phyloP scores from a whole-genome alignment of 2,329 filamentous ascomycete genomes.

The Trichoderma koningiopsis region DNA sequence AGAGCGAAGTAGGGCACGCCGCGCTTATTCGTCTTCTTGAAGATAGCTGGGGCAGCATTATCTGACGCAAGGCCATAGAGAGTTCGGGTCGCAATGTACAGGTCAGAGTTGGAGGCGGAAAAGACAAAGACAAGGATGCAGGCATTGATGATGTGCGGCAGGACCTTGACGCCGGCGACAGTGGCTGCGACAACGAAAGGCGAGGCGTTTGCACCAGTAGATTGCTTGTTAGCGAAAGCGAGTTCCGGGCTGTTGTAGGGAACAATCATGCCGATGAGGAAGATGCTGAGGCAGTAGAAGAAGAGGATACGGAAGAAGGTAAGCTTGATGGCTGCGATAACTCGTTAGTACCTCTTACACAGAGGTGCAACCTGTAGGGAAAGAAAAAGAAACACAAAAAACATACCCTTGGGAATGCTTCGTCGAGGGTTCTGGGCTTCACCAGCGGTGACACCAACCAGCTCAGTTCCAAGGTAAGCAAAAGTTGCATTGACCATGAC shows the following conservation, averaged over 20 bases:
- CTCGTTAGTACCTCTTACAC: not conserved
- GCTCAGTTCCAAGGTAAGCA: conserved; percentile 75
- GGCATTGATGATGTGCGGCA: conserved; percentile 71
- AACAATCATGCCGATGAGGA: conserved; percentile 76
- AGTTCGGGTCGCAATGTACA: conserved; percentile 74
- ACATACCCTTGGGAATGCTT: conserved; percentile 62
- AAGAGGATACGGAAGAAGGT: conserved; percentile 81
- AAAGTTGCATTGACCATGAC: conserved; percentile 77
- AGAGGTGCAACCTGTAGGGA: not conserved
- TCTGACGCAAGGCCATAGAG: conserved; percentile 73
- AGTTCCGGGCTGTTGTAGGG: conserved; percentile 68
- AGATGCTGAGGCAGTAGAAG: conserved; percentile 75
- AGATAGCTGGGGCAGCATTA: conserved; percentile 70
- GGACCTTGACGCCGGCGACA: conserved; percentile 61
- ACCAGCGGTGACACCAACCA: conserved; percentile 76
- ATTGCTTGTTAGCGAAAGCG: conserved; percentile 54
- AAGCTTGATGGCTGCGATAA: conserved; percentile 65
- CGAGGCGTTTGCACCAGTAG: conserved; percentile 50
- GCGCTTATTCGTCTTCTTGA: conserved; percentile 69
- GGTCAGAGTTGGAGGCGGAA: conserved; percentile 74
- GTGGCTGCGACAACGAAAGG: conserved; percentile 76
- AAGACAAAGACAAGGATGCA: conserved; percentile 77
- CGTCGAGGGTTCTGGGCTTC: conserved; percentile 79
- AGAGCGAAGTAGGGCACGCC: conserved; percentile 72
- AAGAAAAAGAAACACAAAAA: too few relatives aligned